Base-by-base conservation (phyloP, 192 early-diverging fungal species). In the Coemansia sp. region DNA sequence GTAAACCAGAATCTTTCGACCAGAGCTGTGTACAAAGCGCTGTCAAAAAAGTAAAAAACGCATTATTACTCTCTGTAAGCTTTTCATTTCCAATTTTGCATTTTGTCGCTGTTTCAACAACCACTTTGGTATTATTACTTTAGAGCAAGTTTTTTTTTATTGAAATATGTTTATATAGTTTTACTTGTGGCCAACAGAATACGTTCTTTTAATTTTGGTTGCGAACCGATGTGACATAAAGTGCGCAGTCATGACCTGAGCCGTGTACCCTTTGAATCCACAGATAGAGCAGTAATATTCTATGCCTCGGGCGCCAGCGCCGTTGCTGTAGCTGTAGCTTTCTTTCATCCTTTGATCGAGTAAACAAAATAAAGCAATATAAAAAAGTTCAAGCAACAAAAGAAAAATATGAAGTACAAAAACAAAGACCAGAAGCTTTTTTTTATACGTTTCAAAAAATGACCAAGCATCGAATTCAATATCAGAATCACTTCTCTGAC, bases 1-100 rank as follows among this genome's bases (percentile, higher is more conserved):
- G 66, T 74, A 22, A 63, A 66, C n/a, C 55, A 61, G 2, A 50
- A 66, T 14, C 72, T 75, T 40, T 75, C 77, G n/a, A 55, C 61
- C 22, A 18, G 52, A 14, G 58, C 72, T 16, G 63, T 71, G 20
- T 71, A 68, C 29, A 33, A 55, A 8, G 22, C 32, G 52, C 57
- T 77, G 28, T 10, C 57, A 4, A 55, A 67, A 11, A 18, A 58
- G 38, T 14, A 14, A 5, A 4, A 6, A 25, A 2, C 25, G 22
- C 25, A 25, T 52, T 28, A 6, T 52, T 52, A 8, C 33, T 57
- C 31, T 16, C 56, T n/a, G 14, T 16, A 5, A n/a, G n/a, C 6
- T 6, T 60, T 42, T 1, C 14, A 42, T 28, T 60, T 36, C 32
- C 8, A 29, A 25, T 57, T 34, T 33, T n/a, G n/a, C 7, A 31